phyloP scores from a whole-genome alignment of 139 green algal genomes.

The Dunaliella primolecta region DNA sequence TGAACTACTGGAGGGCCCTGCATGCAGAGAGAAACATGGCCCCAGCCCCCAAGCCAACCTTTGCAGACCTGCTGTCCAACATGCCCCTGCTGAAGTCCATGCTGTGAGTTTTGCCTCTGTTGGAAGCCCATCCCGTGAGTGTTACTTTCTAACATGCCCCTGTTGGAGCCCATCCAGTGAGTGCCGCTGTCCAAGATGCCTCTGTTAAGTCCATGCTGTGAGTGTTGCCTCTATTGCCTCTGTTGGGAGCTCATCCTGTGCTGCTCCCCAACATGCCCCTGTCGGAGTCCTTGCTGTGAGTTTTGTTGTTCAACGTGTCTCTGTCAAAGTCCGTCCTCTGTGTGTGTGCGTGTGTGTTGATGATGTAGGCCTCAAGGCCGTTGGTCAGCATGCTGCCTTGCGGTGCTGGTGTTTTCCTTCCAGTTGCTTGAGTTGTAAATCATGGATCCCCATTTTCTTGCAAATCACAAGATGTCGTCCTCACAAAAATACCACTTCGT shows the following conservation, averaged over 20 bases:
- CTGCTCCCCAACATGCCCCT: neutral
- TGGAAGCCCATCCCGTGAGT: neutral
- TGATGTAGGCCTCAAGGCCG: neutral
- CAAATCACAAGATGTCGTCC: too few relatives aligned
- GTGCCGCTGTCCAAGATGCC: neutral
- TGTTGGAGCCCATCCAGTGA: neutral
- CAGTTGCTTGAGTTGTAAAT: too few relatives aligned
- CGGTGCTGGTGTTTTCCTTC: too few relatives aligned
- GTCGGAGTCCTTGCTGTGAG: neutral
- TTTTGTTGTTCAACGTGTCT: neutral
- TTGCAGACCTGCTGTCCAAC: neutral
- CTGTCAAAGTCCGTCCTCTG: neutral
- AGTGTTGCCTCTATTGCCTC: neutral
- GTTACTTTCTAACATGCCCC: neutral
- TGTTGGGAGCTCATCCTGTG: neutral
- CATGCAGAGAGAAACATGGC: neutral
- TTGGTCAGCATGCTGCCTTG: neutral
- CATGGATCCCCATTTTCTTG: too few relatives aligned
- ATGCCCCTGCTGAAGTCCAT: neutral
- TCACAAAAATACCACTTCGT: too few relatives aligned
- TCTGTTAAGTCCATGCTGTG: neutral
- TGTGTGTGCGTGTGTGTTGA: neutral
- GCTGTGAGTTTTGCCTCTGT: neutral
- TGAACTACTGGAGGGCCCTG: constrained; percentile 22
- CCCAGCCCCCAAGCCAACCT: neutral